These are phyloP conservation scores for Hypoxylon sp. DNA, from an alignment of 2,329 filamentous ascomycete species.

Conservation along the genomic window DNA sequence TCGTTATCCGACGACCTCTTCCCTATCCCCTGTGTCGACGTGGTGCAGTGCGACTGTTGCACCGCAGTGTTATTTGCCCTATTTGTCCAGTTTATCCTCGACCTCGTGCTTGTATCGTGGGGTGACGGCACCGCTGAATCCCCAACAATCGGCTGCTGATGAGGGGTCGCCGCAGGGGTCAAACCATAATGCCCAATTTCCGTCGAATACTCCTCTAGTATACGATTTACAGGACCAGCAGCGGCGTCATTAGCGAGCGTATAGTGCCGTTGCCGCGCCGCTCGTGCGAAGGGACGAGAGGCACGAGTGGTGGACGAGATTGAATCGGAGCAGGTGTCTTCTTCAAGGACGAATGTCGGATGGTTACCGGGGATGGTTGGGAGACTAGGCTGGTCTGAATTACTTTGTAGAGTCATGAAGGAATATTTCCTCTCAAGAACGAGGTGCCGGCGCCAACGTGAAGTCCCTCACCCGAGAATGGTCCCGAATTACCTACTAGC, in stretches of 20 bases:
- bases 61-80: constrained; percentile 26
- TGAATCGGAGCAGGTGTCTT: constrained; percentile 42
- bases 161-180: constrained; percentile 42
- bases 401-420: constrained; percentile 52
- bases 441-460: constrained; percentile 36
- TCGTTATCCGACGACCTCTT: constrained; percentile 45
- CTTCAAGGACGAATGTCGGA: constrained; percentile 42
- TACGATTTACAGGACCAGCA: constrained; percentile 41
- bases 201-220: constrained; percentile 46
- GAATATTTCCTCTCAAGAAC: constrained; percentile 36
- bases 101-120: constrained; percentile 34
- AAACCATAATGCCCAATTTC: constrained; percentile 51
- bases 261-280: constrained; percentile 43
- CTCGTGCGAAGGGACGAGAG: constrained; percentile 40
- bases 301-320: constrained; percentile 34
- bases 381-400: constrained; percentile 44
- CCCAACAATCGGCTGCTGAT: constrained; percentile 40
- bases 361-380: constrained; percentile 44
- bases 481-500: constrained; percentile 44
- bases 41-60: constrained; percentile 38
- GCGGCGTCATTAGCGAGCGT: constrained; percentile 44
- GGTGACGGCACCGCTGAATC: constrained; percentile 33
- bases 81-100: constrained; percentile 21
- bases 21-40: constrained; percentile 36
- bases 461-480: constrained; percentile 43